phyloP scores from a whole-genome alignment of 805 yeast species.

The Lipomyces kockii region DNA sequence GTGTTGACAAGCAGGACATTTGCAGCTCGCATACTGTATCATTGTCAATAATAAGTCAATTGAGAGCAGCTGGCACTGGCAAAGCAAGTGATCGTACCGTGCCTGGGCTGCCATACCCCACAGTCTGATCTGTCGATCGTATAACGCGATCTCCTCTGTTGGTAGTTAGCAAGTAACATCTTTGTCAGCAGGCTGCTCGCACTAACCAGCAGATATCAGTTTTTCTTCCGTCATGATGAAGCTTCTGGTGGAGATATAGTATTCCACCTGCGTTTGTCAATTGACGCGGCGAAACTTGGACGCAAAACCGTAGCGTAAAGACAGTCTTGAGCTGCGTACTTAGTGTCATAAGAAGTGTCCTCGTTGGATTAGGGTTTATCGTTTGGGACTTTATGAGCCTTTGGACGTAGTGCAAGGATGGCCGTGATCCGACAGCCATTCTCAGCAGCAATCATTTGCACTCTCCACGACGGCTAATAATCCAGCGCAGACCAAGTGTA shows the following conservation, averaged over 20 bases:
- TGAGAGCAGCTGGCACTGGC: neutral
- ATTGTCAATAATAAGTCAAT: neutral
- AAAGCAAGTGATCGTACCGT: slow-evolving; percentile 40
- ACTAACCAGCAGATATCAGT: slow-evolving; percentile 30
- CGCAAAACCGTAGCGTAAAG: neutral
- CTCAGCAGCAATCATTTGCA: neutral
- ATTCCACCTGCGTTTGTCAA: neutral
- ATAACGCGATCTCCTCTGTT: slow-evolving; percentile 82
- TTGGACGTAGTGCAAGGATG: neutral
- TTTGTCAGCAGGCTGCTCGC: neutral
- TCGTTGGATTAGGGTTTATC: neutral
- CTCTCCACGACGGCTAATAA: neutral
- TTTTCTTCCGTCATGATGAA: slow-evolving; percentile 21
- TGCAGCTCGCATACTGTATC: slow-evolving; percentile 64
- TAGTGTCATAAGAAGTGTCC: neutral
- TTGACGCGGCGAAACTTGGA: neutral
- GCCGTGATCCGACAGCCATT: neutral
- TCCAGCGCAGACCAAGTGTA: neutral
- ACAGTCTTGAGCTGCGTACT: neutral
- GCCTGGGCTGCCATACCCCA: slow-evolving; percentile 97
- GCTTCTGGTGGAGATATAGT: neutral
- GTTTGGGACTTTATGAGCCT: neutral
- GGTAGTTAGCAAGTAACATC: neutral
- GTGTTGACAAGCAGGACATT: slow-evolving; percentile 70
- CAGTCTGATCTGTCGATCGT: slow-evolving; percentile 90